Base-by-base conservation (phyloP, 163 green algal species). In the Scenedesmus sp. region DNA sequence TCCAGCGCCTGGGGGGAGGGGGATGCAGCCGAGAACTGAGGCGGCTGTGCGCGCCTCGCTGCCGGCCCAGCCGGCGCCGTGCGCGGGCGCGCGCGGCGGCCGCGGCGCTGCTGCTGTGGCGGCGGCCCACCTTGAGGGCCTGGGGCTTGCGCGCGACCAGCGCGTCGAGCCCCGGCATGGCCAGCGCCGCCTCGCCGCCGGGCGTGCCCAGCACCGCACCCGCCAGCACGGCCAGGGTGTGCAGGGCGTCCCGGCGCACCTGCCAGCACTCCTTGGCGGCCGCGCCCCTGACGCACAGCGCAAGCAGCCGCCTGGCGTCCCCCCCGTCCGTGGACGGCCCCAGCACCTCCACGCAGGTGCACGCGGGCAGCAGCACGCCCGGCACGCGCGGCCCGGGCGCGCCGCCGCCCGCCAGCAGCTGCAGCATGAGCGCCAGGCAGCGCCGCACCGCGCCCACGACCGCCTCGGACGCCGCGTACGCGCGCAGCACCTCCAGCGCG, bases 231-330 rank as follows among this genome's bases (percentile, higher is more conserved):
- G 44, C 54, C 17, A 78, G 24, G 0, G 57, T 60, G 26, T 70
- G 56, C 28, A 70, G 5, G 9, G 33, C 48, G 39, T 70, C 70
- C 18, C 70, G 57, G 10, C 70, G 70, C 57, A 78, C 81, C 81
- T 84, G 81, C 81, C 81, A 86, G 9, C 66, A 44, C 2, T 85
- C 62, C 4, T 71, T 51, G 17, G 34, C 56, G 63, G 69, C 75
- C 15, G 76, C 81, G 0, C 24, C 26, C 11, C 76, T 86, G 47
- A 70, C 33, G 2, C 57, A 67, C 31, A 86, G 53, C 22, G 20
- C 11, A 22, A 84, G 62, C 57, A 84, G 26, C 4, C 75, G 81
- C 48, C 74, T 72, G 24, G 36, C 47, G 2, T 28, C 2, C 9
- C 72, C 69, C 0, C 34, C 57, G 7, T 53, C 70, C 17, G 73